Percentiles rank a stretch among this genome's conserved stretches.
Conservation (phyloP, 306 rosid species). For the Cotoneaster glaucophyllus region DNA sequence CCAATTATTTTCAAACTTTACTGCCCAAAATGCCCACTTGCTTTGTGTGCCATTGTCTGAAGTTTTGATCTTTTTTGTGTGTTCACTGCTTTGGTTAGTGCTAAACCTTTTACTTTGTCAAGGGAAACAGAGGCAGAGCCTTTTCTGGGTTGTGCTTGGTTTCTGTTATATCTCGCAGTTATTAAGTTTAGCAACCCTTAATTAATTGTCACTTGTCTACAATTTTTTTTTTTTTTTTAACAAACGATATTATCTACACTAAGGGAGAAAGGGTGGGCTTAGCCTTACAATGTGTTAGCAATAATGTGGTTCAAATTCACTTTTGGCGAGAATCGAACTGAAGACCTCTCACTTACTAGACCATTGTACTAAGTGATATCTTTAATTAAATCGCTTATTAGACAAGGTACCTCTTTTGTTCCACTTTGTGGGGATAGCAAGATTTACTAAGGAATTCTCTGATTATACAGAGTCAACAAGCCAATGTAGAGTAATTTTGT, state of each 20-base stretch:
- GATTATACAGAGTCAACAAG: not conserved
- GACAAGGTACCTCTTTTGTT: not conserved
- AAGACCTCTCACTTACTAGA: too few relatives aligned
- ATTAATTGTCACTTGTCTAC: not conserved
- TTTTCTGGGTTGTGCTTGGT: constrained; percentile 43
- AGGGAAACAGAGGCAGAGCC: constrained; percentile 43
- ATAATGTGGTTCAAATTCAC: too few relatives aligned
- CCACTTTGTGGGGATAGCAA: not conserved
- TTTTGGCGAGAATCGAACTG: too few relatives aligned
- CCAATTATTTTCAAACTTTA: not conserved
- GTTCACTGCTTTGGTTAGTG: constrained; percentile 16
- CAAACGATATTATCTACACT: too few relatives aligned
- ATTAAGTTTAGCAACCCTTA: not conserved
- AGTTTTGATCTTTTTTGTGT: not conserved
- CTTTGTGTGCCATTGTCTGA: constrained; percentile 1
- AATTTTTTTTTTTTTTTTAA: too few relatives aligned
- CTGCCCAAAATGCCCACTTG: constrained; percentile 10
- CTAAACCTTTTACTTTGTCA: constrained; percentile 28
- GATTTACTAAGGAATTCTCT: not conserved
- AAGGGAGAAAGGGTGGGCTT: too few relatives aligned
- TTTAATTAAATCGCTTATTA: not conserved
- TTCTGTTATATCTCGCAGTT: constrained; percentile 9
- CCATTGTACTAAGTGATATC: too few relatives aligned
- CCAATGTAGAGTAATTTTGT: not conserved
- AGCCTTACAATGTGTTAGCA: too few relatives aligned